Evolutionary conservation across 805 yeast species (phyloP), one percentile per base, ranked within the genome.

Genomic region (Lachancea quebecensis): DNA sequence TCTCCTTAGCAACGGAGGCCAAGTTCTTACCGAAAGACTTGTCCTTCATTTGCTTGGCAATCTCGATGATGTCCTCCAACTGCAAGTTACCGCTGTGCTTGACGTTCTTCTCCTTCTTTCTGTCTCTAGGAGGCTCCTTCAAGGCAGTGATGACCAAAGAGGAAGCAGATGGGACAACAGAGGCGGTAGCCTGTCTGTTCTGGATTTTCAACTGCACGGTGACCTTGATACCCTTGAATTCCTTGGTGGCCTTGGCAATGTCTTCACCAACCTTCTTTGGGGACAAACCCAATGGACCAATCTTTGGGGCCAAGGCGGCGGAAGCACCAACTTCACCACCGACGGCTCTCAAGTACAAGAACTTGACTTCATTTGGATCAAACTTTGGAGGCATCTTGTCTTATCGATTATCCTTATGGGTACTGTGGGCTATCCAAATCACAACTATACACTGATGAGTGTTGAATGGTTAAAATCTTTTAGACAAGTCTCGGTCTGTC

Each of bases 291-390:
- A 93, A 87, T 66, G 99, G 99, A 87, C 99, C 99, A 71, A 93
- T 93, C 91, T 93, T 93, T 73, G 99, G 99, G 66, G 99, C 99
- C 69, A 93, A 85, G 62, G 99, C 96, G 61, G 99, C 86, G 56
- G 98, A 89, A 69, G 97, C 96, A 80, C 98, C 99, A 68, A 93
- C 95, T 82, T 93, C 99, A 82, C 99, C 99, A 86, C 99, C 99
- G 65, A 89, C 95, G 77, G 99, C 97, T 85, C 99, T 88, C 77
- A 93, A 79, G 87, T 91, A 91, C 78, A 93, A 79, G 86, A 78
- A 87, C 78, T 90, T 90, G 73, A 93, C 96, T 86, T 93, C 99
- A 80, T 63, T 77, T 71, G 99, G 99, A 75, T 93, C 99, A 78
- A 90, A 82, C 82, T 93, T 88, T 79, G 96, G 96, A 78, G 96